Percentiles rank a stretch among this genome's conserved stretches.
phyloP scores from a whole-genome alignment of 345 rosid genomes.

The Salix koriyanagi region DNA sequence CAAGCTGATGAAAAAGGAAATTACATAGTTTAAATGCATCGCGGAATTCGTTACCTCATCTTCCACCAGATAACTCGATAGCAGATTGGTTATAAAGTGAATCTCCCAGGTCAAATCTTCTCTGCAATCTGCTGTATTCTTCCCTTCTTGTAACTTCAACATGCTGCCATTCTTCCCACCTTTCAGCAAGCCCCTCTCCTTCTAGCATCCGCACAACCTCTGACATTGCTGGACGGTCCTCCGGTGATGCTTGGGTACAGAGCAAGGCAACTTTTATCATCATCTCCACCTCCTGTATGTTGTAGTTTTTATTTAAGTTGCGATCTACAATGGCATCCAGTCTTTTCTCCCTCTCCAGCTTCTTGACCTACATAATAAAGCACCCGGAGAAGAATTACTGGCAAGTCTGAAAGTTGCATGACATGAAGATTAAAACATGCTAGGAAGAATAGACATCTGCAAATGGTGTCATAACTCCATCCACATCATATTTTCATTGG shows the following conservation, averaged over 20 bases:
- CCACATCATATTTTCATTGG: neutral
- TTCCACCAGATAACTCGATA: conserved; percentile 84
- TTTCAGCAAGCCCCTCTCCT: conserved; percentile 94
- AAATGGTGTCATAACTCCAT: neutral
- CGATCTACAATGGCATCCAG: conserved; percentile 79
- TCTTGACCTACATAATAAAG: conserved; percentile 68
- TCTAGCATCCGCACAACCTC: conserved; percentile 95
- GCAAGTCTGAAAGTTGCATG: neutral
- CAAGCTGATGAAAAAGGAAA: neutral
- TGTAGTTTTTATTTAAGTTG: conserved; percentile 51
- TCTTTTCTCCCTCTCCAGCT: conserved; percentile 80
- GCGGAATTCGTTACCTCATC: conserved; percentile 30
- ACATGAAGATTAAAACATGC: neutral
- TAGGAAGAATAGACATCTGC: neutral
- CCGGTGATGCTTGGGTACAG: conserved; percentile 82
- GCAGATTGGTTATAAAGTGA: conserved; percentile 77
- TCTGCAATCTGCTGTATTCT: conserved; percentile 74
- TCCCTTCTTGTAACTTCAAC: conserved; percentile 77
- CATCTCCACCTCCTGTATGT: conserved; percentile 72
- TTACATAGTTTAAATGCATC: neutral
- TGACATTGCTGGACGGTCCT: conserved; percentile 86
- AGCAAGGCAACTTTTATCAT: conserved; percentile 89
- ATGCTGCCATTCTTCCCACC: conserved; percentile 98
- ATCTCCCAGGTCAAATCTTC: conserved; percentile 83
- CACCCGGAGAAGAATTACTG: neutral